Evolutionary conservation across 257 asterid species (phyloP).

Genomic region (Mitragyna speciosa): DNA sequence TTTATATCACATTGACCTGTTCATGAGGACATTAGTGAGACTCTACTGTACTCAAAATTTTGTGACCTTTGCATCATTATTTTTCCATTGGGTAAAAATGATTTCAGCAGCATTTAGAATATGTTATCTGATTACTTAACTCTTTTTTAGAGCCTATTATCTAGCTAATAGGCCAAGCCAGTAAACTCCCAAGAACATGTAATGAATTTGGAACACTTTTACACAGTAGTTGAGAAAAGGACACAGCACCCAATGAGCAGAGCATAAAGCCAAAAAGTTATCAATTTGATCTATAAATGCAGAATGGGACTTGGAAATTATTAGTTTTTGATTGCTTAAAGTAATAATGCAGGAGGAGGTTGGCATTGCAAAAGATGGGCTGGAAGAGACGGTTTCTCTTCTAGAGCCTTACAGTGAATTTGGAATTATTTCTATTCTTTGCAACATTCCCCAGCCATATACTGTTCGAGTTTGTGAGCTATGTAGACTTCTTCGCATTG

Average conservation of each 20-base stretch:
- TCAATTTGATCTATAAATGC: too few relatives aligned
- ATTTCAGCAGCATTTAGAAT: neutral
- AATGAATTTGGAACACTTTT: neutral
- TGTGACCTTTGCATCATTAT: neutral
- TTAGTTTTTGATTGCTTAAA: neutral
- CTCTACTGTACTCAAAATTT: too few relatives aligned
- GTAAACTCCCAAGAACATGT: neutral
- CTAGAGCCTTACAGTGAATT: constrained; percentile 62
- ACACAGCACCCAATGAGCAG: neutral
- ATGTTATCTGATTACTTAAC: neutral
- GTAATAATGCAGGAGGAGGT: constrained; percentile 66
- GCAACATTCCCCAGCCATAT: constrained; percentile 95
- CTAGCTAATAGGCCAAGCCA: neutral
- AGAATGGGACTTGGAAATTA: neutral
- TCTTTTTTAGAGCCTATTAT: neutral
- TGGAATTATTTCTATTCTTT: constrained; percentile 77
- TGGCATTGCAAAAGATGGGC: constrained; percentile 60
- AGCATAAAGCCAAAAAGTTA: neutral
- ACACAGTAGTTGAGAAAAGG: neutral
- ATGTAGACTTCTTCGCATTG: constrained; percentile 80
- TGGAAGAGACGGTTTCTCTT: constrained; percentile 58
- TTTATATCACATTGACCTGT: neutral
- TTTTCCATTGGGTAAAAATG: neutral
- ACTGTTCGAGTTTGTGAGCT: constrained; percentile 87
- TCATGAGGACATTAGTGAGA: neutral